These are phyloP conservation scores for Pseudofabraea citricarpa DNA, from an alignment of 2,329 filamentous ascomycete genomes.

Conservation along the genomic window DNA sequence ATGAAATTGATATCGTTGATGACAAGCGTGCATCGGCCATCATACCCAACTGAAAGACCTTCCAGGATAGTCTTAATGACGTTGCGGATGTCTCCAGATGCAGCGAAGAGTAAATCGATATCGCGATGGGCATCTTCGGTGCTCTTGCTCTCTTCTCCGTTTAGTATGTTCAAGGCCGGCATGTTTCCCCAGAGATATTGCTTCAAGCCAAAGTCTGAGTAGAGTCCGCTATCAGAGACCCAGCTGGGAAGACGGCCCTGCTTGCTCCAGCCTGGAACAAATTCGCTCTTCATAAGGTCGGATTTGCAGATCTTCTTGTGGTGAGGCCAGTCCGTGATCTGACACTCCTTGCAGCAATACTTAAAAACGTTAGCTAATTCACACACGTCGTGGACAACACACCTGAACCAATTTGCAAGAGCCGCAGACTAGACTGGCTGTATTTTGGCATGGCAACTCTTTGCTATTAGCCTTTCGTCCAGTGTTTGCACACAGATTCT, in stretches of 20 bases:
- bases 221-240: neutral
- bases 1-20: slow-evolving; percentile 12
- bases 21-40: slow-evolving; percentile 31
- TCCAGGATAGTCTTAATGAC: slow-evolving; percentile 28
- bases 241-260: slow-evolving; percentile 1
- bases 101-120: slow-evolving; percentile 14
- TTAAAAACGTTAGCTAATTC: slow-evolving; percentile 38
- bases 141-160: slow-evolving; percentile 27
- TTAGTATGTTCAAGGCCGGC: slow-evolving; percentile 34
- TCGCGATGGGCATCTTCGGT: neutral
- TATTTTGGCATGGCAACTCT: neutral
- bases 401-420: slow-evolving; percentile 1
- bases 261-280: slow-evolving; percentile 1
- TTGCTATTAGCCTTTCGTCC: slow-evolving; percentile 1
- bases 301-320: slow-evolving; percentile 6
- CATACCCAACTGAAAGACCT: slow-evolving; percentile 11
- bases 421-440: neutral
- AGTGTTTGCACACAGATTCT: slow-evolving; percentile 1
- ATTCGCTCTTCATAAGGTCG: slow-evolving; percentile 1
- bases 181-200: slow-evolving; percentile 37
- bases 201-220: slow-evolving; percentile 8
- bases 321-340: slow-evolving; percentile 1
- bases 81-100: slow-evolving; percentile 40
- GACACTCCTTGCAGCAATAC: slow-evolving; percentile 2
- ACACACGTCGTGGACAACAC: neutral